phyloP scores from a whole-genome alignment of 2,329 filamentous ascomycete genomes.

The Rutstroemia sp. region DNA sequence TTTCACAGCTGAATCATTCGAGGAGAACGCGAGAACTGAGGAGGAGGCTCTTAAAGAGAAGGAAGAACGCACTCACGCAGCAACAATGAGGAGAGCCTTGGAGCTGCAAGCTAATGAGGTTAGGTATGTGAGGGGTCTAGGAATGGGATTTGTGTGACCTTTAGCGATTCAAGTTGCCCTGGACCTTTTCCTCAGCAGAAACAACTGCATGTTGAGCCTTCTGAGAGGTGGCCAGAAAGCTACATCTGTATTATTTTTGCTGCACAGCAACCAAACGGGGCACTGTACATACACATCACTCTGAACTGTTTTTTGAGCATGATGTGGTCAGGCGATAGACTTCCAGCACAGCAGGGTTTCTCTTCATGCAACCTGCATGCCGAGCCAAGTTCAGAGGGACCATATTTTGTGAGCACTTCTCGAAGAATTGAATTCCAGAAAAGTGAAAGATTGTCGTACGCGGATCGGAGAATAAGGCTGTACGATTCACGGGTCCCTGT shows the following conservation, averaged over 20 bases:
- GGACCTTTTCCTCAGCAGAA: neutral
- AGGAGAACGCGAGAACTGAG: conserved; percentile 32
- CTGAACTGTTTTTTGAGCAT: conserved; percentile 5
- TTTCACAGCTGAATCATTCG: conserved; percentile 45
- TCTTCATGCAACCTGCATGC: conserved; percentile 4
- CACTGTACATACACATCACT: conserved; percentile 6
- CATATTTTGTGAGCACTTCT: conserved; percentile 2
- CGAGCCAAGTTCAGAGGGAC: conserved; percentile 1
- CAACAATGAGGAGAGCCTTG: conserved; percentile 66
- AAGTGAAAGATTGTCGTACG: conserved; percentile 8
- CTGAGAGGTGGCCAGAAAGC: neutral
- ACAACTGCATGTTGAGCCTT: neutral
- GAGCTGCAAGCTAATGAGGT: conserved; percentile 62
- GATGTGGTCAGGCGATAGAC: conserved; percentile 11
- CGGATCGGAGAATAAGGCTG: conserved; percentile 11
- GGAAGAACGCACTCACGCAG: conserved; percentile 55
- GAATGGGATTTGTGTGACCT: conserved; percentile 34
- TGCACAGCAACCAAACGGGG: conserved; percentile 2
- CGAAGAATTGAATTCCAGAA: conserved; percentile 4
- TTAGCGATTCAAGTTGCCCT: neutral
- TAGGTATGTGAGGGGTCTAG: conserved; percentile 63
- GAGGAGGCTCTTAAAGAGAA: conserved; percentile 44
- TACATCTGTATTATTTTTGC: conserved; percentile 2
- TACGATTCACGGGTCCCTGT: conserved; percentile 5
- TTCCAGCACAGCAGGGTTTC: conserved; percentile 5